Evolutionary conservation across 129 eudicot genomes (phyloP).

Genomic region (Tagetes erecta): DNA sequence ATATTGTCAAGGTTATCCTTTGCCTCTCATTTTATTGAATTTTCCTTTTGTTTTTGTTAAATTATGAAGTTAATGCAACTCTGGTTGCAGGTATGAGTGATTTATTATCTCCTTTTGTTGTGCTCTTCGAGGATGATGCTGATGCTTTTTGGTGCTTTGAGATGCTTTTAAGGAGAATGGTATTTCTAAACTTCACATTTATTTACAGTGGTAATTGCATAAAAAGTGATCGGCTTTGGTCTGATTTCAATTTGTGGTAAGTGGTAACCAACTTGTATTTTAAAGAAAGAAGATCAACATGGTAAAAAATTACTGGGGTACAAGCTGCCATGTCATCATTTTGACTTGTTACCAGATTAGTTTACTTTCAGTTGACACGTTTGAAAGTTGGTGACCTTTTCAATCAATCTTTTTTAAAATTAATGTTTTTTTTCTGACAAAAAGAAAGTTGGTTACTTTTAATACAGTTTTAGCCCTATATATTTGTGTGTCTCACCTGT

Average conservation of each 20-base stretch:
- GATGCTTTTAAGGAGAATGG: constrained; percentile 93
- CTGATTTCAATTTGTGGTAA: too few species aligned
- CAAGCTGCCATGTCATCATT: too few species aligned
- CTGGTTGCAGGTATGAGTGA: constrained; percentile 82
- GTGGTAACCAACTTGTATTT: too few species aligned
- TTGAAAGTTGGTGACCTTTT: too few species aligned
- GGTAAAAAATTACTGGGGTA: too few species aligned
- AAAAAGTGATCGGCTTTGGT: too few species aligned
- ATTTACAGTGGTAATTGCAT: too few species aligned
- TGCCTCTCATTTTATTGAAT: constrained; percentile 15
- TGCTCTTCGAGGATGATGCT: constrained; percentile 87
- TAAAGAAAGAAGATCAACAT: too few species aligned
- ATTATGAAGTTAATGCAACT: constrained; percentile 17
- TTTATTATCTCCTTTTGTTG: constrained; percentile 85
- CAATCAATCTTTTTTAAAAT: background rate
- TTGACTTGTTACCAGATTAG: too few species aligned
- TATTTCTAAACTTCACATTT: constrained; percentile 25
- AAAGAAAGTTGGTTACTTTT: background rate
- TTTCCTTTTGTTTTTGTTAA: background rate
- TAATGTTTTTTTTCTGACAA: too few species aligned
- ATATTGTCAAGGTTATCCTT: constrained; percentile 80
- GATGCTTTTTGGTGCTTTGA: constrained; percentile 99
- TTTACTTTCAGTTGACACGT: too few species aligned
- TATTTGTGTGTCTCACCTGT: background rate
- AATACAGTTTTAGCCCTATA: background rate